A percentile compares a stretch with the other conserved stretches of the same genome.
Conservation (phyloP, 2,329 filamentous ascomycete genomes). For the Lasiodiplodia hormozganensis region DNA sequence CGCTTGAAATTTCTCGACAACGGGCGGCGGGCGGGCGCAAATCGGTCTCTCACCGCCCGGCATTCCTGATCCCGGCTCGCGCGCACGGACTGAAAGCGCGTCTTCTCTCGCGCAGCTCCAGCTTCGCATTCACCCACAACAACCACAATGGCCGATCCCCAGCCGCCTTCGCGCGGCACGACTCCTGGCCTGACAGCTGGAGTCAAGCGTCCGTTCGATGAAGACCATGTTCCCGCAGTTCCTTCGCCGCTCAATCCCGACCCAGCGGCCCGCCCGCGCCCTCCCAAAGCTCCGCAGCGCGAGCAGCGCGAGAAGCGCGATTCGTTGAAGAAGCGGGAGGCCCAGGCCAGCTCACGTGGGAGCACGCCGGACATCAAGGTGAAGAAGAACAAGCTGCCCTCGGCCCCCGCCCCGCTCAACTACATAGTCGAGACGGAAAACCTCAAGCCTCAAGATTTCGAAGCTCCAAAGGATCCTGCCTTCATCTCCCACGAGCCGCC, state of each 20-base stretch:
- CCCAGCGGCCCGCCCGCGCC: constrained; percentile 51
- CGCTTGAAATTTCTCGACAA: constrained; percentile 28
- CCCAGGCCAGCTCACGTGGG: constrained; percentile 47
- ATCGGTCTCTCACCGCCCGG: constrained; percentile 9
- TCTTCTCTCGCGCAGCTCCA: constrained; percentile 10
- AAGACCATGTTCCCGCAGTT: constrained; percentile 63
- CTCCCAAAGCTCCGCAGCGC: constrained; percentile 43
- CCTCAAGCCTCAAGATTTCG: constrained; percentile 53
- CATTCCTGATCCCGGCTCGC: not conserved
- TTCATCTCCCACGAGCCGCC: constrained; percentile 56
- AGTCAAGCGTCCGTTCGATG: constrained; percentile 27
- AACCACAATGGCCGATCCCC: constrained; percentile 44
- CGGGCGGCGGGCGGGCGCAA: not conserved
- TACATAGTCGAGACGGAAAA: constrained; percentile 54
- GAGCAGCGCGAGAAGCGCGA: constrained; percentile 60
- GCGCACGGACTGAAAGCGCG: not conserved
- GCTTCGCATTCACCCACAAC: constrained; percentile 1
- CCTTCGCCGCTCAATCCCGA: constrained; percentile 76
- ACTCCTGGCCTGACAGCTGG: constrained; percentile 39
- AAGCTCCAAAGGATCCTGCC: constrained; percentile 55
- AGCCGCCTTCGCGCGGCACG: constrained; percentile 44
- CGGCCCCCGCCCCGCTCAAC: constrained; percentile 55
- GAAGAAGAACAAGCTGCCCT: constrained; percentile 44
- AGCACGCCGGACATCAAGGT: constrained; percentile 49
- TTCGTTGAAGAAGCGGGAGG: constrained; percentile 61